phyloP scores from a whole-genome alignment of 2,329 filamentous ascomycete genomes.

The Triangularia setosa region DNA sequence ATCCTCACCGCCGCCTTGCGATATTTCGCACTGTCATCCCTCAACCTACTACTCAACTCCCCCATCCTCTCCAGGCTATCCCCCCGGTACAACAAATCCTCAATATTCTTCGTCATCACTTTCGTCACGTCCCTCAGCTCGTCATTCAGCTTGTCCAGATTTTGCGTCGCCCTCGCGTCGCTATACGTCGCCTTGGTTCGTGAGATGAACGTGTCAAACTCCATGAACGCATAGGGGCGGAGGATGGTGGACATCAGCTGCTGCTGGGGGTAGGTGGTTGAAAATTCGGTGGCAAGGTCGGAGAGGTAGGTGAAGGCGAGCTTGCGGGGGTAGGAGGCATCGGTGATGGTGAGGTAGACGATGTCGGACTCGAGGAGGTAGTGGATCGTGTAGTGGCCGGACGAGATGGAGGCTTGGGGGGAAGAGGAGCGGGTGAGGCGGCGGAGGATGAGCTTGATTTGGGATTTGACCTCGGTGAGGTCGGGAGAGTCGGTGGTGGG shows the following conservation, averaged over 20 bases:
- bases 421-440: constrained; percentile 85
- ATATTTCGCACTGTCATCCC: constrained; percentile 95
- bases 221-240: constrained; percentile 93
- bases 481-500: constrained; percentile 69
- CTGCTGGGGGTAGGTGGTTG: constrained; percentile 69
- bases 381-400: constrained; percentile 78
- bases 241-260: constrained; percentile 72
- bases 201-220: constrained; percentile 96
- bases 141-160: constrained; percentile 92
- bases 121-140: constrained; percentile 97
- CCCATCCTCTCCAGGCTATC: constrained; percentile 97
- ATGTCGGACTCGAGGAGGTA: constrained; percentile 77
- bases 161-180: constrained; percentile 84
- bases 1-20: constrained; percentile 87
- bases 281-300: constrained; percentile 88
- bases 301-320: constrained; percentile 97
- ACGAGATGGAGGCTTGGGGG: constrained; percentile 88
- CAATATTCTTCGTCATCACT: constrained; percentile 99
- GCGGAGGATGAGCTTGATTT: constrained; percentile 86
- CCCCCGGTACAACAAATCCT: constrained; percentile 91
- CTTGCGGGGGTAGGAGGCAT: constrained; percentile 92
- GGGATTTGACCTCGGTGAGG: constrained; percentile 81
- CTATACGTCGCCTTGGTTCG: constrained; percentile 92
- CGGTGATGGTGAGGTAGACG: constrained; percentile 90
- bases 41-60: constrained; percentile 79